Percentiles rank a stretch among this genome's conserved stretches.
phyloP scores from a whole-genome alignment of 2,329 filamentous ascomycete genomes.

The Calonectria hawksworthii region DNA sequence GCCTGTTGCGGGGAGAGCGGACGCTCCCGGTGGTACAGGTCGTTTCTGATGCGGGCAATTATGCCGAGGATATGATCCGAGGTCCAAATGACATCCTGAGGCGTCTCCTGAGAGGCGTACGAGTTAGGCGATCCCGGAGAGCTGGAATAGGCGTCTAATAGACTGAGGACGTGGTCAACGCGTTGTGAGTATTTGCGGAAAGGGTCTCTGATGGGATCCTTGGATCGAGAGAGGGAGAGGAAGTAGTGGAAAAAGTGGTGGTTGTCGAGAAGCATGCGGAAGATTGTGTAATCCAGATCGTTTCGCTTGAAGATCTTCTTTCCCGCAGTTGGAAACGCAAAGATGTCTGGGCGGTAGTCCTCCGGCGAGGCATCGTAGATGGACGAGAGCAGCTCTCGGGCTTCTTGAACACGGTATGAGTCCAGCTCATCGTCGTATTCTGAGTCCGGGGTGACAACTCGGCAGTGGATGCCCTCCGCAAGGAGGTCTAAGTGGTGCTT shows the following conservation, averaged over 20 bases:
- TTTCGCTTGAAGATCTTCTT: constrained; percentile 56
- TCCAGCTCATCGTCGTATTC: constrained; percentile 49
- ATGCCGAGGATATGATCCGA: constrained; percentile 61
- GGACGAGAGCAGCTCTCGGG: constrained; percentile 65
- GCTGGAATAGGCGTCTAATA: constrained; percentile 52
- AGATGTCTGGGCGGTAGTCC: constrained; percentile 63
- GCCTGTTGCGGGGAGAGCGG: constrained; percentile 56
- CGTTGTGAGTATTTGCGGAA: constrained; percentile 65
- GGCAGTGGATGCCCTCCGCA: constrained; percentile 66
- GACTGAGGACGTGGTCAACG: constrained; percentile 61
- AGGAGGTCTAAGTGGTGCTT: constrained; percentile 66
- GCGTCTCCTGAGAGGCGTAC: constrained; percentile 44
- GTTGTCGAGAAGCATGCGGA: constrained; percentile 68
- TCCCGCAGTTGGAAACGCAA: constrained; percentile 47
- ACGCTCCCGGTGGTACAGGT: constrained; percentile 55
- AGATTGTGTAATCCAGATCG: constrained; percentile 65
- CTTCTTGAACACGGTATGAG: constrained; percentile 60
- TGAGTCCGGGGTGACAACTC: constrained; percentile 52
- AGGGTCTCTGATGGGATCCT: constrained; percentile 60
- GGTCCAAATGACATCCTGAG: constrained; percentile 63
- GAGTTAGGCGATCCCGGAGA: not conserved
- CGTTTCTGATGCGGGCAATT: constrained; percentile 57
- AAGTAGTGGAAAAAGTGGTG: constrained; percentile 69
- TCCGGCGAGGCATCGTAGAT: constrained; percentile 56
- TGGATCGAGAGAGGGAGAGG: constrained; percentile 59